Conservation (phyloP, 164 flowering plant genomes). For the Euptelea pleiosperma region DNA sequence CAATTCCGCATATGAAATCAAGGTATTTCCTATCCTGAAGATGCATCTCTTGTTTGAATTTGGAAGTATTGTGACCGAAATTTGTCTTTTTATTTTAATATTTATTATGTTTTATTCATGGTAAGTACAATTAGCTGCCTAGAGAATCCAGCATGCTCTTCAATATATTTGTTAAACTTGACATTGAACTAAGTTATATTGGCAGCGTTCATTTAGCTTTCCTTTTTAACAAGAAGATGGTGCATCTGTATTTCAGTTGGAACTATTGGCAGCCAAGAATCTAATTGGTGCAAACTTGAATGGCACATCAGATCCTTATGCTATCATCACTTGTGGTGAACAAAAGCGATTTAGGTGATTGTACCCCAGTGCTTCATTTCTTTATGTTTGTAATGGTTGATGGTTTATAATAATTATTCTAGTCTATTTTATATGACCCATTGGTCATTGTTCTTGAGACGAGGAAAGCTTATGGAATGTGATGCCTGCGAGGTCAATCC, state of each 20-base stretch:
- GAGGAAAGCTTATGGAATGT: too few relatives aligned
- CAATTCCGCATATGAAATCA: slow-evolving; percentile 62
- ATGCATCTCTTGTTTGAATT: background rate
- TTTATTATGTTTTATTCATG: background rate
- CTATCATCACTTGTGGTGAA: slow-evolving; percentile 86
- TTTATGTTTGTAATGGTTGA: background rate
- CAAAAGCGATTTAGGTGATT: slow-evolving; percentile 92
- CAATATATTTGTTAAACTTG: background rate
- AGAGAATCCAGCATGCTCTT: background rate
- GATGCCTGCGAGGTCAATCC: too few relatives aligned
- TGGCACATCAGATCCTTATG: slow-evolving; percentile 99
- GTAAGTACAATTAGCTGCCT: background rate
- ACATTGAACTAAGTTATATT: background rate
- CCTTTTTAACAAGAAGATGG: background rate
- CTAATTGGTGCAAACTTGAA: slow-evolving; percentile 92
- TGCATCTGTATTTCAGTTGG: slow-evolving; percentile 46
- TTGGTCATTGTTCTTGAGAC: background rate
- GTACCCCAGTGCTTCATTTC: slow-evolving; percentile 5
- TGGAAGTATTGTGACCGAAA: too few relatives aligned
- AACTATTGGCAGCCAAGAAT: slow-evolving; percentile 94
- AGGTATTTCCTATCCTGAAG: slow-evolving; percentile 44
- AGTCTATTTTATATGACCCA: background rate
- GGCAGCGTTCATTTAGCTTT: background rate
- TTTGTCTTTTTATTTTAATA: too few relatives aligned
- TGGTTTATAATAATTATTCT: background rate